Evolutionary conservation across 2,329 filamentous ascomycete species (phyloP), one percentile per base, ranked within the genome.

Genomic region (Massarina eburnea): DNA sequence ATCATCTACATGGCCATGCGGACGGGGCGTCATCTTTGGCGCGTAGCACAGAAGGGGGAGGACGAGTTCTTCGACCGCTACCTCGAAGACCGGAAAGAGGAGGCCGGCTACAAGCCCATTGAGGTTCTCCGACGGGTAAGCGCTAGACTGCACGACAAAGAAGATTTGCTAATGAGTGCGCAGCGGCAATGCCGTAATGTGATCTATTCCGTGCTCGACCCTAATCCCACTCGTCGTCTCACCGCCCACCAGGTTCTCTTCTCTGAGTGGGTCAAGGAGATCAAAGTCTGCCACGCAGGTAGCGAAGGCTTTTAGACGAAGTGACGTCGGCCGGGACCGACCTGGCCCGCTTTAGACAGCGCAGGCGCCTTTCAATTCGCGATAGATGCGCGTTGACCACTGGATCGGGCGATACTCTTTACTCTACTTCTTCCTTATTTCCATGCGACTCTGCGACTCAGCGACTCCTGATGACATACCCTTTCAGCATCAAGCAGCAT

Each of bases 1-100:
- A 94, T 99, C 41, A 99, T 99, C 49, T 99, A 99, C 75, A 99
- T 99, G 94, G 94, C 94, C 12, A 99, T 99, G 94, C 82, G 94
- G 47, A 97, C 92, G 2, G 94, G 94, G 5, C 82, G 94, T 42
- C 94, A 99, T 71, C 78, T 99, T 8, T 99, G 94, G 94, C 87
- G 91, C 43, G 84, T 96, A n/a, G 94, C 94, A 6, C 92, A 92
- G 72, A 95, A 91, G 72, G 91, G 95, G 44, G 92, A 97, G 56
- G 94, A 99, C 63, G 94, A 97, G 65, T 99, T 97, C 61, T 99
- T 96, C 67, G 88, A 89, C 54, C 86, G 91, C 33, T 99, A 99
- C 66, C 81, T 99, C 4, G 88, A 95, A 66, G 94, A 94, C 22
- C 84, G 94, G 42, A 87, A 90, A 66, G 91, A 96, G 58, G 94